Evolutionary conservation across 331 rosid genomes (phyloP).

Genomic region (Quercus phellos): DNA sequence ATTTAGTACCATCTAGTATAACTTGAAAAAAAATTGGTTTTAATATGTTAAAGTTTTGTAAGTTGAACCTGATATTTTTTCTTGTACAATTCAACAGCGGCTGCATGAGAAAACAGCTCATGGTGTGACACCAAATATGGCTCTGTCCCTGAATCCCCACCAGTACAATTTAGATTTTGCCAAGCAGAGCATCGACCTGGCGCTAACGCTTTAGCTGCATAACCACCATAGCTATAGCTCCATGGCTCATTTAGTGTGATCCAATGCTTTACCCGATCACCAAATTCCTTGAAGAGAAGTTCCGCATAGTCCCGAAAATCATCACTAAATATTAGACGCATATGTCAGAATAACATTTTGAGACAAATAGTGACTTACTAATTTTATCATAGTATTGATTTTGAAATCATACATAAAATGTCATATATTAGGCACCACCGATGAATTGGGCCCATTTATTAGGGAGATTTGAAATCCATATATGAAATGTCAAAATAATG

Average conservation of each 20-base stretch:
- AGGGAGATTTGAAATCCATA: no score
- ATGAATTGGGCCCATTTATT: no score
- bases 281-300: conserved; percentile 37
- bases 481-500: no score
- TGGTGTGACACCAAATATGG: conserved; percentile 16
- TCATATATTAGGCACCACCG: no score
- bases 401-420: no score
- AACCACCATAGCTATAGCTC: conserved; percentile 20
- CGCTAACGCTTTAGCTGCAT: conserved; percentile 23
- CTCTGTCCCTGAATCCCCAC: conserved; percentile 39
- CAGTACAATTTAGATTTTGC: conserved; percentile 34
- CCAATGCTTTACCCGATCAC: conserved; percentile 42
- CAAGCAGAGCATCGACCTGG: conserved; percentile 47
- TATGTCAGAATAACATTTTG: no score
- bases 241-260: conserved; percentile 41
- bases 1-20: no score
- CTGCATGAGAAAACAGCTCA: background rate
- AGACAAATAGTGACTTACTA: no score
- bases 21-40: no score
- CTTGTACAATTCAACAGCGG: background rate
- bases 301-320: conserved; percentile 41
- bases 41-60: no score
- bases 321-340: conserved; percentile 12
- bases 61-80: background rate
- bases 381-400: no score